These are phyloP conservation scores for Ramaria rubella DNA, from an alignment of 768 basidiomycete species.

Conservation along the genomic window DNA sequence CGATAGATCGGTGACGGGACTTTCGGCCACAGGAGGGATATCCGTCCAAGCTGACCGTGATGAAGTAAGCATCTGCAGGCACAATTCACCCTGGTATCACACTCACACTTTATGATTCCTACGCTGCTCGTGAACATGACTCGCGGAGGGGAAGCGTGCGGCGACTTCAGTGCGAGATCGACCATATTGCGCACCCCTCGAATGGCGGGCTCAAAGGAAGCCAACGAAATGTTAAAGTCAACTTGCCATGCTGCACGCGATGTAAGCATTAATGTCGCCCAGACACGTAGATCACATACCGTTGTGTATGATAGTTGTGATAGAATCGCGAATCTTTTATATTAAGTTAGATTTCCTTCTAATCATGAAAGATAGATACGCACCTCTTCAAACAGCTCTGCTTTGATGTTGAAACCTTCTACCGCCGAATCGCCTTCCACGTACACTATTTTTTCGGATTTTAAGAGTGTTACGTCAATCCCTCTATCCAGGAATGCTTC, in stretches of 20 bases:
- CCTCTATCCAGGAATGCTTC: constrained; percentile 16
- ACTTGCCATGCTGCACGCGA: constrained; percentile 29
- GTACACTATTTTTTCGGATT: constrained; percentile 16
- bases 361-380: neutral
- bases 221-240: constrained; percentile 29
- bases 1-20: neutral
- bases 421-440: constrained; percentile 17
- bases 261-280: neutral
- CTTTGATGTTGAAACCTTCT: constrained; percentile 1
- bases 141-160: constrained; percentile 20
- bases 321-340: constrained; percentile 5
- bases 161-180: constrained; percentile 29
- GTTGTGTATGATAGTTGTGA: constrained; percentile 12
- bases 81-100: neutral
- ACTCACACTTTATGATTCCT: constrained; percentile 27
- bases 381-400: constrained; percentile 10
- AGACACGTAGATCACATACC: neutral
- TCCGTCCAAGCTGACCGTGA: constrained; percentile 1
- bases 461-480: constrained; percentile 12
- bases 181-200: constrained; percentile 25
- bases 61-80: neutral
- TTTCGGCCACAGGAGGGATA: neutral
- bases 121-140: constrained; percentile 31
- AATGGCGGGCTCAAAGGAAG: constrained; percentile 28
- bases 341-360: neutral